Evolutionary conservation across 108 stramenopile species (phyloP), one percentile per base, ranked within the genome.

Genomic region (Stephanodiscus minutulus): DNA sequence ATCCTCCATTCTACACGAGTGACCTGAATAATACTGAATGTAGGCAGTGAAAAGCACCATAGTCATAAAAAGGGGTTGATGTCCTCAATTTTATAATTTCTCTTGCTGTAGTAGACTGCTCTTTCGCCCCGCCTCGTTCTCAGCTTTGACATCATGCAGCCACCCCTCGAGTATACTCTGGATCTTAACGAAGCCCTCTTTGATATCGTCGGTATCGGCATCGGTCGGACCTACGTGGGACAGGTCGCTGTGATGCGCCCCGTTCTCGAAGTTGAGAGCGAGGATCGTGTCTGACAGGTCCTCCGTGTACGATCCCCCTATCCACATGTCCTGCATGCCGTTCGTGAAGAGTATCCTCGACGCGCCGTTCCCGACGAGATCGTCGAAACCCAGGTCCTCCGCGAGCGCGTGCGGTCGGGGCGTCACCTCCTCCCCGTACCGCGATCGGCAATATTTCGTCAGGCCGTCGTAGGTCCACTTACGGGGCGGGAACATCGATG

Each of bases 1-100:
- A 86, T 99, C 99, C 60, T 98, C 98, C 82, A 99, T 94, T 49
- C 96, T 81, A 75, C 99, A 99, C 17, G 97, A 97, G 77, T 99
- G 97, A 0, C 97, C 98, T 12, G 97, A 92, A 64, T 87, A 97
- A 76, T 93, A 86, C 61, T 97, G 97, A 62, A 98, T 64, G 67
- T 92, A 97, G 1, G 91, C 91, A 5, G 99, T 99, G 68, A 99
- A 96, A 11, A 99, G 85, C 17, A n/a, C n/a, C n/a, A n/a, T n/a
- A n/a, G n/a, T n/a, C n/a, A n/a, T n/a, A n/a, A n/a, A n/a, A n/a
- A n/a, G n/a, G n/a, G n/a, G n/a, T n/a, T n/a, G n/a, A n/a, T n/a
- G n/a, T n/a, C n/a, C n/a, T n/a, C n/a, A n/a, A n/a, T n/a, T n/a
- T n/a, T n/a, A n/a, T n/a, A n/a, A n/a, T n/a, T n/a, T n/a, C n/a